Evolutionary conservation across 768 basidiomycete genomes (phyloP), one percentile per base, ranked within the genome.

Genomic region (Crucibulum laeve): DNA sequence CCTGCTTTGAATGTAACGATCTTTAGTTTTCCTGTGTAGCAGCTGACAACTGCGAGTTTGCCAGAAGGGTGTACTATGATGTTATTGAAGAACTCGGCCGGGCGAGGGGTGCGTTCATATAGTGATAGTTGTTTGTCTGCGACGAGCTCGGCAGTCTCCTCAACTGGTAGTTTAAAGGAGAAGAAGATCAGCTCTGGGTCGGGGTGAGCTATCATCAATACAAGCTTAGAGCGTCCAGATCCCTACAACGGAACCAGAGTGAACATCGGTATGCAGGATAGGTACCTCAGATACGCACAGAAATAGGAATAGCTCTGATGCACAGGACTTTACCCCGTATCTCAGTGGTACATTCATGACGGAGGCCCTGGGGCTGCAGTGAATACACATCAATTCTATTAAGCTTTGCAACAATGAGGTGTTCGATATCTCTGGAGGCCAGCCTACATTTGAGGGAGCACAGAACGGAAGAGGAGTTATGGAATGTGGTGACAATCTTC

Each of bases 171-270:
- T 2, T 59, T 58, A 54, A 81, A 85, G 3, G 65, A 57, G 30
- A 91, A 65, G 49, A 89, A 69, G 25, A 90, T 60, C 10, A 91
- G 69, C 47, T 82, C 79, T 6, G 88, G 84, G 25, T 86, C 78
- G 1, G 88, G 87, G 52, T 89, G 87, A 46, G 86, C 86, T 0
- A 84, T 74, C 56, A 91, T 70, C 24, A 88, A 70, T 17, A 88
- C 58, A 11, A 91, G 53, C 54, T 80, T 80, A 22, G 70, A 71
- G 50, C 63, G 67, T 25, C 53, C 48, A 33, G 65, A 66, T 43
- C 64, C 67, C 64, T 43, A 19, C 22, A 10, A 19, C 8, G 42
- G 14, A 10, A 36, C 19, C n/a, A 43, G 42, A 19, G 5, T 8
- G 8, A 42, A 13, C 8, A 13, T 40, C 8, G 38, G 11, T 11